These are phyloP conservation scores for Apocynum venetum DNA, from an alignment of 257 asterid species.

Conservation along the genomic window DNA sequence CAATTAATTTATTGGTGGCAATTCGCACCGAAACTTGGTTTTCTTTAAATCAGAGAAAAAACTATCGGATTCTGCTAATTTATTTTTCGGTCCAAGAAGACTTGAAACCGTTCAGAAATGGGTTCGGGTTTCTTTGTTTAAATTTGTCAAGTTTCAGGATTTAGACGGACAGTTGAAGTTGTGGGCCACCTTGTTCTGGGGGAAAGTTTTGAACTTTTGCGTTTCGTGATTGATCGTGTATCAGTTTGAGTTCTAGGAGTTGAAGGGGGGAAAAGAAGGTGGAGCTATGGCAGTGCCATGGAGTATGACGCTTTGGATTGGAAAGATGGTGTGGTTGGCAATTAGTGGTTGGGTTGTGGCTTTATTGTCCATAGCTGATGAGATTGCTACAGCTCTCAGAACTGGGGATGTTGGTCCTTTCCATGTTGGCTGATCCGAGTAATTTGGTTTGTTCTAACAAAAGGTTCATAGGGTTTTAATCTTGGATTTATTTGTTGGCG, in stretches of 20 bases:
- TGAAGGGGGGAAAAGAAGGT: slow-evolving; percentile 1
- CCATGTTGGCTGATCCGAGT: slow-evolving; percentile 50
- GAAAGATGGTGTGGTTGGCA: slow-evolving; percentile 70
- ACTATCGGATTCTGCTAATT: background rate
- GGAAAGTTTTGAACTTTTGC: background rate
- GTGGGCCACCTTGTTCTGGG: background rate
- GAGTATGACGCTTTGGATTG: slow-evolving; percentile 59
- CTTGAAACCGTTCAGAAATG: background rate
- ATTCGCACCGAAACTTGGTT: background rate
- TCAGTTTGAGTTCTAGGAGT: background rate
- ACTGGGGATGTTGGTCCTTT: slow-evolving; percentile 62
- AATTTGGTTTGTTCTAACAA: background rate
- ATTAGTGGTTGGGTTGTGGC: slow-evolving; percentile 61
- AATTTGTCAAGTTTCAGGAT: background rate
- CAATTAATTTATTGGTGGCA: background rate
- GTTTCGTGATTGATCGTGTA: background rate
- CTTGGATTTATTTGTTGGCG: background rate
- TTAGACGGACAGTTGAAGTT: background rate
- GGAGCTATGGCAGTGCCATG: slow-evolving; percentile 70
- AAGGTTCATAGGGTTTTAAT: background rate
- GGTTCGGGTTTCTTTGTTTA: background rate
- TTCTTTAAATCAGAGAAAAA: background rate
- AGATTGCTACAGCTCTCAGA: slow-evolving; percentile 57
- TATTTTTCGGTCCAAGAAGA: too few species aligned
- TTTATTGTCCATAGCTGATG: slow-evolving; percentile 76